Evolutionary conservation across 2,329 filamentous ascomycete genomes (phyloP), one percentile per base, ranked within the genome.

Genomic region (Myrmaecium sp.): DNA sequence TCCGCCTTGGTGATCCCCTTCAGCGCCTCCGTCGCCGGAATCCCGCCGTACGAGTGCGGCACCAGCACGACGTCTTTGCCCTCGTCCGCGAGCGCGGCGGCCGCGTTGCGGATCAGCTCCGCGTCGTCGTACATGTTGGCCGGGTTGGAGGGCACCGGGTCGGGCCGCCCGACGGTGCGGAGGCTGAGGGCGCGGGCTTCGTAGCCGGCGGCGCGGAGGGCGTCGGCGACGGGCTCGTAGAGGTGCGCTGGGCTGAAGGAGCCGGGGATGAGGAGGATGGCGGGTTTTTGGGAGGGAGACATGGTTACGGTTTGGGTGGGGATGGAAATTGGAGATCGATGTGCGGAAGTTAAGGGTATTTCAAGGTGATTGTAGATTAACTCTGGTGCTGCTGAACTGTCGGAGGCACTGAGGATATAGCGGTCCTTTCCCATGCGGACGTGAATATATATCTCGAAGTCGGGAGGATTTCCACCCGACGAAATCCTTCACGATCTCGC

Each of bases 11-110:
- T 35, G 5, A 51, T 12, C 1, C 43, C 42, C 25, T 51, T 42
- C 7, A 42, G 23, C 17, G 33, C 35, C 24, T 52, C 35, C 6
- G 38, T 44, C 5, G 38, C 39, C 1, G 43, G 42, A 35, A 39
- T 39, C 24, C 37, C 57, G 39, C 33, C 49, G 38, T 38, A 56
- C 31, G 49, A 58, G 44, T 46, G 51, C 34, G 33, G 48, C 26
- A 39, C 40, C 31, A 39, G 33, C 23, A 34, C 46, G 31, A 45
- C 45, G 33, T 55, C 26, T 28, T 49, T 47, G 10, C 42, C 50
- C 23, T 46, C 34, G 4, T 46, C 41, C 16, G 37, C 38, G 3
- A 51, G 27, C 11, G 36, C 35, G 9, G 26, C 23, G 8, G 39
- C 35, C 8, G 30, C 39, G 5, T 29, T 26, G 13, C 35, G 39